Evolutionary conservation across 148 eudicot species (phyloP).

Genomic region (Amaranthus cruentus): DNA sequence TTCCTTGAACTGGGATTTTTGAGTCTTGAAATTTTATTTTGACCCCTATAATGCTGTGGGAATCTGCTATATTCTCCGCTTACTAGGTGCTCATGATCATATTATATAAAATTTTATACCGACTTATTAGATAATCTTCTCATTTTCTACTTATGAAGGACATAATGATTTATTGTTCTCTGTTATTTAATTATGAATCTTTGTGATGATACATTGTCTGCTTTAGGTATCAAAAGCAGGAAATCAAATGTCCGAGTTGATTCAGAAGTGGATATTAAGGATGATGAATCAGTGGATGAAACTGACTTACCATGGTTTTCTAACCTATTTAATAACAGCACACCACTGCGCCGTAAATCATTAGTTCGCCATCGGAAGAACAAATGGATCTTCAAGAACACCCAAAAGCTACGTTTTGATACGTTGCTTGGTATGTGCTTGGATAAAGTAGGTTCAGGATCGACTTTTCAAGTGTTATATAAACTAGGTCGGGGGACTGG

Average conservation of each 20-base stretch:
- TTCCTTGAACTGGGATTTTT: neutral
- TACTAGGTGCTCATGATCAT: neutral
- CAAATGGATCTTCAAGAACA: slow-evolving; percentile 60
- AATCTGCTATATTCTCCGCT: neutral
- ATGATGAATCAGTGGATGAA: slow-evolving; percentile 10
- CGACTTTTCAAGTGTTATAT: slow-evolving; percentile 44
- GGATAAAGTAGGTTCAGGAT: slow-evolving; percentile 52
- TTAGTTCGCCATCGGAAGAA: slow-evolving; percentile 55
- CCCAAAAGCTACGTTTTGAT: slow-evolving; percentile 41
- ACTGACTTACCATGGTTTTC: slow-evolving; percentile 40
- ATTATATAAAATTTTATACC: neutral
- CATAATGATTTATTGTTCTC: neutral
- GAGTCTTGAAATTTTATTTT: slow-evolving; percentile 1
- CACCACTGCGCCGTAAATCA: slow-evolving; percentile 49
- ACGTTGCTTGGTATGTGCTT: slow-evolving; percentile 49
- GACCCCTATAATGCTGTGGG: neutral
- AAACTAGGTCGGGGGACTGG: slow-evolving; percentile 75
- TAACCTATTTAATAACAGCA: slow-evolving; percentile 22
- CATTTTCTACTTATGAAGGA: neutral
- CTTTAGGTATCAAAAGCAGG: slow-evolving; percentile 12
- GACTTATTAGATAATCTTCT: neutral
- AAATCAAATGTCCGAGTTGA: slow-evolving; percentile 14
- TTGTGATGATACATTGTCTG: neutral
- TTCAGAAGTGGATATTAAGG: slow-evolving; percentile 17
- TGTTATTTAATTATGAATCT: neutral